phyloP scores from a whole-genome alignment of 2,329 filamentous ascomycete genomes.

The Arthrobotrys sphaeroides region DNA sequence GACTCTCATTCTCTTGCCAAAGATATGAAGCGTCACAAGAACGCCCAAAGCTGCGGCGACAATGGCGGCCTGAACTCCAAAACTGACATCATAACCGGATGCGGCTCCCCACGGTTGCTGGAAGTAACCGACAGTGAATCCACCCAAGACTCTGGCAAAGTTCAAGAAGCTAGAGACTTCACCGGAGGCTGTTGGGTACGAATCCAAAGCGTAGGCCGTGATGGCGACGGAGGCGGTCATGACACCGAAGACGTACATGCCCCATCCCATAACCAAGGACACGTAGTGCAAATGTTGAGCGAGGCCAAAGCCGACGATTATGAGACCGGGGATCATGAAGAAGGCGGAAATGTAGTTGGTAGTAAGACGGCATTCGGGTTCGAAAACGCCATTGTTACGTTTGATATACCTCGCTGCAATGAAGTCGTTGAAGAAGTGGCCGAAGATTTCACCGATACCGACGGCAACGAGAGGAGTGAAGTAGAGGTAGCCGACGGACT shows the following conservation, averaged over 20 bases:
- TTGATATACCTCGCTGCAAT: slow-evolving; percentile 56
- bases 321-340: slow-evolving; percentile 55
- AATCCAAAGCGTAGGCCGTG: slow-evolving; percentile 54
- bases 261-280: slow-evolving; percentile 56
- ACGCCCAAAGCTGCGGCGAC: slow-evolving; percentile 55
- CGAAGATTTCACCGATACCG: slow-evolving; percentile 57
- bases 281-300: slow-evolving; percentile 40
- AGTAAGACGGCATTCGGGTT: slow-evolving; percentile 53
- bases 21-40: slow-evolving; percentile 57
- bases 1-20: slow-evolving; percentile 52
- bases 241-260: slow-evolving; percentile 56
- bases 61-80: slow-evolving; percentile 56
- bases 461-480: slow-evolving; percentile 58
- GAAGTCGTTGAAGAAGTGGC: slow-evolving; percentile 58
- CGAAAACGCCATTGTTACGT: slow-evolving; percentile 55
- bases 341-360: slow-evolving; percentile 54
- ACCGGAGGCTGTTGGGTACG: slow-evolving; percentile 54
- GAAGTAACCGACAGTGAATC: slow-evolving; percentile 57
- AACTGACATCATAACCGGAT: slow-evolving; percentile 54
- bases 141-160: slow-evolving; percentile 57
- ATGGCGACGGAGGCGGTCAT: slow-evolving; percentile 56
- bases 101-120: slow-evolving; percentile 55
- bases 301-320: slow-evolving; percentile 56
- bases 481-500: slow-evolving; percentile 56
- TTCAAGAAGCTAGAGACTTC: slow-evolving; percentile 57